These are phyloP conservation scores for Amanita pseudoporphyria DNA, from an alignment of 768 basidiomycete genomes.

Conservation along the genomic window DNA sequence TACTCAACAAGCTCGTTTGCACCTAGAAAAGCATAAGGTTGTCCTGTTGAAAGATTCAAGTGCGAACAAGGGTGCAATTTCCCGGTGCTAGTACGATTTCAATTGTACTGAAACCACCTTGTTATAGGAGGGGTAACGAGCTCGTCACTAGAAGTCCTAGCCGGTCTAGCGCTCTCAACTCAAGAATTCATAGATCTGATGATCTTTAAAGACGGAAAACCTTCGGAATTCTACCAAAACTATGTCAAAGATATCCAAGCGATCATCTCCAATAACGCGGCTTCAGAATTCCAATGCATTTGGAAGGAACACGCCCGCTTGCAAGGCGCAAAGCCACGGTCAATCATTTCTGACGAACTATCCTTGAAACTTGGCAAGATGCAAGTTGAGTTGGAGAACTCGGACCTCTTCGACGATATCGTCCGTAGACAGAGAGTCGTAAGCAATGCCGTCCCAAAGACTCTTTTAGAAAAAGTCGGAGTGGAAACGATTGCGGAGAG, in stretches of 20 bases:
- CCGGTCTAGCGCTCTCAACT: constrained; percentile 85
- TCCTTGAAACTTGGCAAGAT: constrained; percentile 82
- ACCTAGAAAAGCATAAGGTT: constrained; percentile 91
- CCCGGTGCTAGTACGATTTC: no score
- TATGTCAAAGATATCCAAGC: constrained; percentile 92
- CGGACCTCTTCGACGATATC: constrained; percentile 78
- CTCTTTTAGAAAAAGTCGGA: constrained; percentile 78
- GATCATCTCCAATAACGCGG: constrained; percentile 86
- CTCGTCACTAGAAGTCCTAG: constrained; percentile 92
- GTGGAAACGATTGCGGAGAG: constrained; percentile 69
- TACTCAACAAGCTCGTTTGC: constrained; percentile 89
- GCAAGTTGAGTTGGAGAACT: constrained; percentile 85
- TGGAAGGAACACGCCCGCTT: constrained; percentile 85
- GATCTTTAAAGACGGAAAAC: constrained; percentile 88
- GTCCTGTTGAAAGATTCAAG: constrained; percentile 92
- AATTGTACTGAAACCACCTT: no score
- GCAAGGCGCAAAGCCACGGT: constrained; percentile 75
- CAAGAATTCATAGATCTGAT: constrained; percentile 84
- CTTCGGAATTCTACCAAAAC: constrained; percentile 77
- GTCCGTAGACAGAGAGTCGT: constrained; percentile 74
- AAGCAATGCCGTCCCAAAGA: constrained; percentile 75
- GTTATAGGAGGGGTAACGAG: constrained; percentile 84
- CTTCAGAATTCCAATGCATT: constrained; percentile 84
- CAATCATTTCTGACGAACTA: constrained; percentile 89
- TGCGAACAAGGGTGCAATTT: constrained; percentile 71